Base-by-base conservation (phyloP, 2,329 filamentous ascomycete species). In the Aureobasidium zeae region DNA sequence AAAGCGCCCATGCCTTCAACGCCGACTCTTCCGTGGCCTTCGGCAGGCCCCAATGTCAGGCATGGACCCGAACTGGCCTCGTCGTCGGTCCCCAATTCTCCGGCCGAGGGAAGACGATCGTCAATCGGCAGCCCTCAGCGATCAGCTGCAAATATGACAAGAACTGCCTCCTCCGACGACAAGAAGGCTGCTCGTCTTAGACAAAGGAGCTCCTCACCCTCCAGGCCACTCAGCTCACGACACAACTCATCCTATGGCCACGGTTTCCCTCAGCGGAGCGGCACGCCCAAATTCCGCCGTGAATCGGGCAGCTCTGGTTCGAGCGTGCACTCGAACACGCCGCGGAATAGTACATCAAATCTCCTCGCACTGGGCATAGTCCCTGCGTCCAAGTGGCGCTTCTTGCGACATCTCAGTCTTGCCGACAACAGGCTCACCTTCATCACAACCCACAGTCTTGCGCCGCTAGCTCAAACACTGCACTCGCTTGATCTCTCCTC, bases 291-390 rank as follows among this genome's bases (percentile, higher is more conserved):
- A 52, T 79, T 93, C 48, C 80, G 82, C 52, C 79, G 91, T 45
- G 94, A 89, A 11, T 96, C 91, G 21, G 87, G 86, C 35, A 96
- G 91, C 63, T 96, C 89, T 1, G 84, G 91, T 56, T 95, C 89
- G 57, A 81, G 65, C 63, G 81, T 66, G 11, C 67, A 69, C 26
- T 76, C 74, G 7, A 67, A 65, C 30, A 70, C 70, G 20, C 69
- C 69, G 19, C 60, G 70, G 50, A 79, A 81, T 34, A 93, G 87
- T 64, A 79, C 83, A 12, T 82, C 83, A 1, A 94, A 91, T 54
- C 70, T 94, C 1, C 67, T 89, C 37, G 70, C 76, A 11, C 71
- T 80, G 58, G 80, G 81, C 28, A 73, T 81, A 47, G 70, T 96
- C 12, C 86, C 88, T 30, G 68, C 84, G 1, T 84, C 82, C 1